Evolutionary conservation across 2,329 filamentous ascomycete genomes (phyloP), one percentile per base, ranked within the genome.

Genomic region (Lasiodiplodia theobromae): DNA sequence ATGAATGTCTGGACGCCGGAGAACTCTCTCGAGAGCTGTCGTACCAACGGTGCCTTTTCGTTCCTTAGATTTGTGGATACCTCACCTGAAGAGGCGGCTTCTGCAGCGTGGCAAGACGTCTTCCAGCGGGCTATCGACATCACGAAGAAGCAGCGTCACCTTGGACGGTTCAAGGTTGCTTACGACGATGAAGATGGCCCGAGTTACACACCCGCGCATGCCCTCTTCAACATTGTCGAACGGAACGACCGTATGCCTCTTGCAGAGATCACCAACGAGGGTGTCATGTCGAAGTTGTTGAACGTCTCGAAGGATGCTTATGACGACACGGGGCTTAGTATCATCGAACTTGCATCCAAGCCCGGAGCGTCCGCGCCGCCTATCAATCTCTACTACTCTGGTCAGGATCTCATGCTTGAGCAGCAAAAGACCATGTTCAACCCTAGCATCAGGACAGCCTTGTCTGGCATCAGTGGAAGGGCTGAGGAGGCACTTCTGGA

Each of bases 1-100:
- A 90, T 98, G 89, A 97, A 96, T 76, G 90, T 99, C 65, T 99
- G 93, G 90, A 88, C 89, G 1, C 91, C 93, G 0, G 90, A 95
- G 62, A 89, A 97, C 73, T 87, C 97, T 53, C 85, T 86, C 14
- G 82, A 88, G 58, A 93, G 89, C 72, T 80, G 86, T 12, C 83
- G 85, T 25, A 85, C 86, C 0, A 84, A 86, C 62, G 87, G 88
- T 16, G 86, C 89, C 2, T 98, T 98, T 79, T 95, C 94, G 0
- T 99, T 94, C 89, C 85, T 98, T 69, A 90, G 94, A 4, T 97
- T 99, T 74, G 88, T 92, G 3, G 93, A 97, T 73, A 84, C 86
- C 0, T 96, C 93, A 16, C 83, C 90, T 1, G 85, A 86, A 11
- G 94, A 98, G 71, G 89, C 89, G 1, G 92, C 91, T 69, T 84